Evolutionary conservation across 2,329 filamentous ascomycete species (phyloP).

Genomic region (Daldinia eschscholtzii): DNA sequence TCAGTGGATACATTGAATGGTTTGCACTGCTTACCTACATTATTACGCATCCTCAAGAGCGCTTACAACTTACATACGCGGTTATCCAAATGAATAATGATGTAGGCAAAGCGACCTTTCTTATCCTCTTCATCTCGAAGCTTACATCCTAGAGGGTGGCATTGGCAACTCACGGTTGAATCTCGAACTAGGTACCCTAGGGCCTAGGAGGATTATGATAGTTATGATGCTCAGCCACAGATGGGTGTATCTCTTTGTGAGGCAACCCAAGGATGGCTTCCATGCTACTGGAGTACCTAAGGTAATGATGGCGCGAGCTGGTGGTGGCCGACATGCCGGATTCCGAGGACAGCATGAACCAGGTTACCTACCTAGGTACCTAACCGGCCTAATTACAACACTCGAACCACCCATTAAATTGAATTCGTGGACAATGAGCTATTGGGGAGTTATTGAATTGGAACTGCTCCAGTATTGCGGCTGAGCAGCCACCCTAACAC

Average conservation of each 20-base stretch:
- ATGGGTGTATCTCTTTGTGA: constrained; percentile 9
- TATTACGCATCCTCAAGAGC: not conserved
- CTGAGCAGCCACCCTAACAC: constrained; percentile 41
- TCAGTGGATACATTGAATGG: not conserved
- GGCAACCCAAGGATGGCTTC: constrained; percentile 27
- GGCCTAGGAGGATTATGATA: not conserved
- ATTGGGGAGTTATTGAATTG: constrained; percentile 16
- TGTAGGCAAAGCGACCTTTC: not conserved
- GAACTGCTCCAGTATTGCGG: constrained; percentile 45
- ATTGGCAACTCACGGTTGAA: constrained; percentile 4
- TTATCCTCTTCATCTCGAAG: constrained; percentile 8
- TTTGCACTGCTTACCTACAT: not conserved
- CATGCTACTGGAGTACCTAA: not conserved
- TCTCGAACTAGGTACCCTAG: not conserved
- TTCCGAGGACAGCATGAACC: constrained; percentile 16
- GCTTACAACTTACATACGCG: not conserved
- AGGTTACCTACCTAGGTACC: not conserved
- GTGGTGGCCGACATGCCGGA: constrained; percentile 27
- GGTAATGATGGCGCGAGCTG: constrained; percentile 8
- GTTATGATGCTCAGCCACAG: constrained; percentile 33
- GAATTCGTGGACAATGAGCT: constrained; percentile 27
- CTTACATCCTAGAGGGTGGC: constrained; percentile 1
- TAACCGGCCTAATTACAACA: constrained; percentile 1
- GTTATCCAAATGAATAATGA: not conserved
- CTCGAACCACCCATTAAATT: constrained; percentile 16